A percentile compares a stretch with the other conserved stretches of the same genome.
Evolutionary conservation across 148 eudicot genomes (phyloP).

Genomic region (Camellia sinensis): DNA sequence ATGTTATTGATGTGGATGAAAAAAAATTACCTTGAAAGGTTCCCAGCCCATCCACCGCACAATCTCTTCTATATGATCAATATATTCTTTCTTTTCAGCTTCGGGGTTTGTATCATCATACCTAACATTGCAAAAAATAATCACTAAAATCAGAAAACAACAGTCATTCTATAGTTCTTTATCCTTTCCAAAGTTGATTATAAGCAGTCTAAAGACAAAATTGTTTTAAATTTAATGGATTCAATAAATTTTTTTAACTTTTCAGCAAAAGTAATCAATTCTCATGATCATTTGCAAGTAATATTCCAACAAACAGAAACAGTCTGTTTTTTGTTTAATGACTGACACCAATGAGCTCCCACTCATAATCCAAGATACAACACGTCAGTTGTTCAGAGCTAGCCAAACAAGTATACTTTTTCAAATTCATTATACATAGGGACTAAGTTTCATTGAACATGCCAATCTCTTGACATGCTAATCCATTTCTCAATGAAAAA

Average conservation of each 20-base stretch:
- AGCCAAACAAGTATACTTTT: too few relatives aligned
- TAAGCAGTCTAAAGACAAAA: neutral
- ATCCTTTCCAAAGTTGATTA: neutral
- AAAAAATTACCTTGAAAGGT: slow-evolving; percentile 70
- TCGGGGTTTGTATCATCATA: slow-evolving; percentile 98
- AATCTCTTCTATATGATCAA: slow-evolving; percentile 73
- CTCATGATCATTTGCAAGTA: neutral
- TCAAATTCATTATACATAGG: too few relatives aligned
- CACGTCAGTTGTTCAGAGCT: too few relatives aligned
- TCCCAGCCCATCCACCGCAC: slow-evolving; percentile 98
- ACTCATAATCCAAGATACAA: neutral
- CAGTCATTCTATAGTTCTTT: neutral
- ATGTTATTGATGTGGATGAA: slow-evolving; percentile 24
- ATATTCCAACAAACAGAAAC: neutral
- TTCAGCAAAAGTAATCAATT: neutral
- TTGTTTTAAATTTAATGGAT: neutral
- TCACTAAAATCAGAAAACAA: neutral
- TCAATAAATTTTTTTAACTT: neutral
- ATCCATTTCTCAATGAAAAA: too few relatives aligned
- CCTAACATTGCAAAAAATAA: slow-evolving; percentile 36
- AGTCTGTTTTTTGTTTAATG: too few relatives aligned
- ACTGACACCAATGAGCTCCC: neutral
- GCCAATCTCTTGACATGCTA: too few relatives aligned
- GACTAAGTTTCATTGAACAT: too few relatives aligned
- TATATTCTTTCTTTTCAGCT: slow-evolving; percentile 88